Base-by-base conservation (phyloP, 2,329 filamentous ascomycete species). In the Ophiostoma quercus region DNA sequence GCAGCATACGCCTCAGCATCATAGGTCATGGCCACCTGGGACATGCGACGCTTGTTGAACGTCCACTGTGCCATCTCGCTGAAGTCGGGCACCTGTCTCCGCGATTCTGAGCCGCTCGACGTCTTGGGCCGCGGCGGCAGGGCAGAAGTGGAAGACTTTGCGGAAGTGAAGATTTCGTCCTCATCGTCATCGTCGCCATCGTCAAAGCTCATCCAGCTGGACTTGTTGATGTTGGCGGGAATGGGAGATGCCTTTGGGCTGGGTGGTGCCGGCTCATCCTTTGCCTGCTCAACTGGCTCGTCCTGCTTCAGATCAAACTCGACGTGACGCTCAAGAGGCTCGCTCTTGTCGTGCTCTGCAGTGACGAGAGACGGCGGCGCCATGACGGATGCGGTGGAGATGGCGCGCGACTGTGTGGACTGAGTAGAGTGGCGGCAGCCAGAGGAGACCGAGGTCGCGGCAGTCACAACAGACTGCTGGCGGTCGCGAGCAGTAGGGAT, bases 391-490 rank as follows among this genome's bases (percentile, higher is more conserved):
- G 43, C 43, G 12, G 70, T 70, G 72, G 67, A 71, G 8, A 71
- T 70, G 12, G 67, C 71, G 19, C 71, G 74, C 32, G 62, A 65
- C 62, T 22, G 34, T 3, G 34, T 39, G 37, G 77, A 77, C 71
- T 75, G 72, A 2, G 74, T 69, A 1, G 75, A 75, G 57, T 76
- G 75, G 39, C 76, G 74, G 67, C 76, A 77, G 29, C 77, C 79
- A 1, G 78, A 25, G 11, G 78, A 78, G 41, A 81, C 73, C 25
- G 80, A 81, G 3, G 82, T 82, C 41, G 79, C 79, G 34, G 78
- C 65, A n/a, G 65, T 43, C 32, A 76, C 73, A 66, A 81, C 76
- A 0, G 81, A 82, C 63, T 77, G 78, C 39, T 79, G 77, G 54
- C 78, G 76, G 41, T 74, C 76, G 9, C 76, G 76, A 41, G 77